phyloP scores from a whole-genome alignment of 1,284 basidiomycete genomes.

The Anthracocystis setariae region DNA sequence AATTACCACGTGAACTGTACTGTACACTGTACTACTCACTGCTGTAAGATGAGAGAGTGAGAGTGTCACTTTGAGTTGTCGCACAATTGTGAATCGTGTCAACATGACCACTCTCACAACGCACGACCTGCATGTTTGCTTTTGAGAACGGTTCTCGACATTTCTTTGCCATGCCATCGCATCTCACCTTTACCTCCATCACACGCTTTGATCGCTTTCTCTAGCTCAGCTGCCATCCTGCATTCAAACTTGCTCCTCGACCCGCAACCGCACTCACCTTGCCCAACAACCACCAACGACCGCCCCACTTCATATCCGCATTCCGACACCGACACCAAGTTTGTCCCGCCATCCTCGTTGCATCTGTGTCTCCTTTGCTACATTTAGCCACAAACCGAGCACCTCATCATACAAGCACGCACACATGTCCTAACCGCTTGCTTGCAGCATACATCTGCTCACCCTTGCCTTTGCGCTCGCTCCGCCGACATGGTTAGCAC shows the following conservation, averaged over 20 bases:
- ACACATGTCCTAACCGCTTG: constrained; percentile 20
- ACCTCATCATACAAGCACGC: constrained; percentile 1
- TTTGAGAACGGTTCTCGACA: too few relatives aligned
- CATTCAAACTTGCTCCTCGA: not conserved
- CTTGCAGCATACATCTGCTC: constrained; percentile 3
- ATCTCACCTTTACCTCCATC: not conserved
- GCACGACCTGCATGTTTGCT: too few relatives aligned
- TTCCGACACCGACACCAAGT: constrained; percentile 1
- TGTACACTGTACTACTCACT: too few relatives aligned
- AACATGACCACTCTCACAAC: too few relatives aligned
- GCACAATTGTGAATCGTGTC: not conserved
- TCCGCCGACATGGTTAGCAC: constrained; percentile 19
- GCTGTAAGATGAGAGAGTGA: too few relatives aligned
- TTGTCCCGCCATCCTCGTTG: too few relatives aligned
- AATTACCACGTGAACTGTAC: too few relatives aligned
- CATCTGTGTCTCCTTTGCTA: not conserved
- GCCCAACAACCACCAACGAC: not conserved
- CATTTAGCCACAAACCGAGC: too few relatives aligned
- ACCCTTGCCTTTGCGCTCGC: constrained; percentile 3
- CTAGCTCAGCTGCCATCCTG: not conserved
- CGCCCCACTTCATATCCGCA: constrained; percentile 19
- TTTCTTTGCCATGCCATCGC: too few relatives aligned
- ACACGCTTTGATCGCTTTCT: not conserved
- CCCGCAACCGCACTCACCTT: not conserved
- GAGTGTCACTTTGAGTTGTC: constrained; percentile 9